These are phyloP conservation scores for Suhomyces kunorum DNA, from an alignment of 1,139 yeast species.

Conservation along the genomic window DNA sequence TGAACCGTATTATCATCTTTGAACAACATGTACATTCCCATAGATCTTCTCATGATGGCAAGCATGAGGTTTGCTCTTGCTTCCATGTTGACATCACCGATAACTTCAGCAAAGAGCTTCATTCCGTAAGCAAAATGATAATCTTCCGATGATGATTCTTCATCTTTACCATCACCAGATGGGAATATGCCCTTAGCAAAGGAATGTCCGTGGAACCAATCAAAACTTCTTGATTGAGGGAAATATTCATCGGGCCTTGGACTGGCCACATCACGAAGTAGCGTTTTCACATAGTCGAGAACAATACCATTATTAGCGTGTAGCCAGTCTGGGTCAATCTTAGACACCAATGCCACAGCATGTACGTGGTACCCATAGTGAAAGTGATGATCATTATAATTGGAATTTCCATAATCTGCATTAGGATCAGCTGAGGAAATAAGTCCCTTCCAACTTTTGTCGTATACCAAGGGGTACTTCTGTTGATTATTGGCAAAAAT, in stretches of 20 bases:
- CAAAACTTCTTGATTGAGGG: conserved; percentile 46
- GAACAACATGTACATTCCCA: conserved; percentile 48
- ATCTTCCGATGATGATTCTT: conserved; percentile 49
- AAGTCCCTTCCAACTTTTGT: conserved; percentile 71
- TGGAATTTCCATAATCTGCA: conserved; percentile 76
- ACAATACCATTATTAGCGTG: conserved; percentile 30
- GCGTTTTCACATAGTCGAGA: conserved; percentile 33
- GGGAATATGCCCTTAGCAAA: conserved; percentile 50
- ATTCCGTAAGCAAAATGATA: conserved; percentile 48
- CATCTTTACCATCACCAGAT: conserved; percentile 50
- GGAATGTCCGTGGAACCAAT: conserved; percentile 51
- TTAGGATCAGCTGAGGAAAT: conserved; percentile 66
- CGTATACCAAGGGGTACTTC: conserved; percentile 65
- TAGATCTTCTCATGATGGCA: conserved; percentile 43
- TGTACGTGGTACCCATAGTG: conserved; percentile 79
- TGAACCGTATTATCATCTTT: conserved; percentile 41
- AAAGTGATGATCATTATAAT: conserved; percentile 80
- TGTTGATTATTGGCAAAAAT: conserved; percentile 60
- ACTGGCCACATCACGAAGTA: conserved; percentile 45
- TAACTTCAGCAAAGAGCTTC: conserved; percentile 40
- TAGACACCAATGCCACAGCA: conserved; percentile 65
- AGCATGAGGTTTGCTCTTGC: conserved; percentile 43
- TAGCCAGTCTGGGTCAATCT: conserved; percentile 50
- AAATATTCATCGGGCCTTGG: conserved; percentile 39
- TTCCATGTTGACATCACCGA: conserved; percentile 39